A percentile compares a stretch with the other conserved stretches of the same genome.
Evolutionary conservation across 2,329 filamentous ascomycete genomes (phyloP).

Genomic region (Cladosporium halotolerans): DNA sequence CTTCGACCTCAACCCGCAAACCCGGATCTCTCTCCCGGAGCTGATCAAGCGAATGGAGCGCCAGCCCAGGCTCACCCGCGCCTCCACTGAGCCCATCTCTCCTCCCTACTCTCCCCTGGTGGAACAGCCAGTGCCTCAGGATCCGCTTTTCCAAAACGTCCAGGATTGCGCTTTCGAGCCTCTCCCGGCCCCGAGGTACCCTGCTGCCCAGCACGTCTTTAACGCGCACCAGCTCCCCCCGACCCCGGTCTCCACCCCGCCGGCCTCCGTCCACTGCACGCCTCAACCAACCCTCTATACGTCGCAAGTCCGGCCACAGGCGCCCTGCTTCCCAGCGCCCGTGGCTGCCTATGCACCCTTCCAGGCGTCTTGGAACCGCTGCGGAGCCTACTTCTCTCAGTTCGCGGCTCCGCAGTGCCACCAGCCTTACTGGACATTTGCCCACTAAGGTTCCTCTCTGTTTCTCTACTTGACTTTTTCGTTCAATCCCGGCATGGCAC

Average conservation of each 20-base stretch:
- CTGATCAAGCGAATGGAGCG: conserved; percentile 55
- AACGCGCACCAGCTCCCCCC: neutral
- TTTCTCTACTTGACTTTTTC: neutral
- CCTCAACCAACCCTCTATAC: conserved; percentile 25
- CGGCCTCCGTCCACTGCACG: conserved; percentile 22
- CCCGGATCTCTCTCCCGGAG: conserved; percentile 72
- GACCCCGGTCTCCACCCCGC: conserved; percentile 17
- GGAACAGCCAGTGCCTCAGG: conserved; percentile 19
- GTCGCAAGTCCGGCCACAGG: conserved; percentile 14
- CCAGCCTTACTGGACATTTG: conserved; percentile 11
- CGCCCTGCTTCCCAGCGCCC: conserved; percentile 5
- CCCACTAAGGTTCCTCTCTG: neutral
- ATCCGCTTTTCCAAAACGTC: conserved; percentile 4
- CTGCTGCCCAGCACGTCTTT: neutral
- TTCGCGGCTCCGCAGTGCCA: conserved; percentile 11
- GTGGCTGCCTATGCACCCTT: conserved; percentile 8
- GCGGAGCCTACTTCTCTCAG: conserved; percentile 11
- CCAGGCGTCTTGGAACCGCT: conserved; percentile 8
- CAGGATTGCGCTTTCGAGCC: conserved; percentile 19
- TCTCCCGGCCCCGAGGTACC: conserved; percentile 25
- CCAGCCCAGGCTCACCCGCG: conserved; percentile 65
- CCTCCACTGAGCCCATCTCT: conserved; percentile 37
- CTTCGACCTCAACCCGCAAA: conserved; percentile 77
- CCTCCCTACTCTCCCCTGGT: conserved; percentile 38
- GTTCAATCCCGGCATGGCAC: conserved; percentile 4